Evolutionary conservation across 495 filamentous ascomycete genomes (phyloP), one percentile per base, ranked within the genome.

Genomic region (Xylaria longipes): DNA sequence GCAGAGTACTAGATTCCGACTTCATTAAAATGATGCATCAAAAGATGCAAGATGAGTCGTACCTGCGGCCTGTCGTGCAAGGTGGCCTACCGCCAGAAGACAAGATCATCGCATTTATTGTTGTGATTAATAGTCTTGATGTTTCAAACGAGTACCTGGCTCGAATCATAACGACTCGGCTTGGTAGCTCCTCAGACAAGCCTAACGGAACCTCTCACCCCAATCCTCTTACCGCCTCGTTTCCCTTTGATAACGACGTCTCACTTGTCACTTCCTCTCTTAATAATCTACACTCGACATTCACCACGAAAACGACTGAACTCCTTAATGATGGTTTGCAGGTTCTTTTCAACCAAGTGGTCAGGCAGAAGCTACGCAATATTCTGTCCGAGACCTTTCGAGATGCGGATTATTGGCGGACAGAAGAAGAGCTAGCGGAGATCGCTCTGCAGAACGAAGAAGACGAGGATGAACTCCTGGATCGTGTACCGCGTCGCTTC

Each of bases 21-120:
- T 98, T 98, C 76, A 89, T 98, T 71, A 93, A 94, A 77, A 97
- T 99, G 94, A 92, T 97, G 29, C 96, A 98, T 76, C 91, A 95
- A 52, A 97, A 95, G 77, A 97, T 99, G 96, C 91, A 94, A 58
- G 94, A 98, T 77, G 95, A 98, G 77, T 90, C 88, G 72, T 98
- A 97, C 80, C 95, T 94, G 0, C 91, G 91, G 73, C 84, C 90
- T 11, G 80, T 87, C 4, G 88, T 93, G 15, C 90, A 93, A 77
- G 94, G 94, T 54, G 90, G 87, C 14, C 82, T 93, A 54, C 95
- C 95, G 1, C 91, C 93, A 0, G 96, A 98, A 77, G 89, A 94
- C 68, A 92, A 90, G 66, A 89, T 95, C 60, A 86, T 97, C 69
- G 81, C 90, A 5, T 98, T 98, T 81, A 89, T 98, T 11, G 90